Base-by-base conservation (phyloP, 768 basidiomycete species). In the Collybia nuda region DNA sequence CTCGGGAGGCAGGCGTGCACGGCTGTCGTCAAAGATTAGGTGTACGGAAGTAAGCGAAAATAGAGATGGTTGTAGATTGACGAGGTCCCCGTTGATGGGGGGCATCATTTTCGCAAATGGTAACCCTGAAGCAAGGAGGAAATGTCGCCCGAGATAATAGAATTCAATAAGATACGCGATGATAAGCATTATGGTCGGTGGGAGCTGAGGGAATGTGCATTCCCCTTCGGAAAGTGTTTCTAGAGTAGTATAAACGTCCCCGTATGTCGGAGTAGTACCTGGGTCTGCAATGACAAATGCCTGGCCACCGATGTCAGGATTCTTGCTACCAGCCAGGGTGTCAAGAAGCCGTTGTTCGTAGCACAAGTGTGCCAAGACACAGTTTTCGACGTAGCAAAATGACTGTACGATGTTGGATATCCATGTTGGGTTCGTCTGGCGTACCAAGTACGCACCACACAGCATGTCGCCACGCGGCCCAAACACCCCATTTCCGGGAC, bases 401-500 rank as follows among this genome's bases (percentile, higher is more conserved):
- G 84, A 85, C 56, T 85, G 81, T 29, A 88, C 57, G 49, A 79
- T 75, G 50, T 75, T 72, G 3, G 60, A 52, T 26, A 81, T 72
- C 88, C 88, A 91, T 0, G 81, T 79, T 1, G 82, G 84, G 59
- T 84, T 88, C 44, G 68, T 62, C 59, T 76, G 68, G 40, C 84
- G 78, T 2, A 76, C 68, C 38, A 91, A 77, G 62, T 84, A 87
- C 17, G 81, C 77, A 2, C 79, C 86, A 45, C 79, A 81, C 9
- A 87, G 60, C 58, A 86, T 76, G 62, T 90, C 89, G 3, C 88
- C 88, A 32, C 87, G 80, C 1, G 88, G 82, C 1, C 89, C 89
- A 63, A 80, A 91, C 3, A 89, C 67, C 0, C 85, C 87, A 52
- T 90, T 90, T 0, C 88, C 87, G 2, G 89, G 89, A n/a, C 89